Conservation (phyloP, 257 asterid genomes). For the Coffea eugenioides region DNA sequence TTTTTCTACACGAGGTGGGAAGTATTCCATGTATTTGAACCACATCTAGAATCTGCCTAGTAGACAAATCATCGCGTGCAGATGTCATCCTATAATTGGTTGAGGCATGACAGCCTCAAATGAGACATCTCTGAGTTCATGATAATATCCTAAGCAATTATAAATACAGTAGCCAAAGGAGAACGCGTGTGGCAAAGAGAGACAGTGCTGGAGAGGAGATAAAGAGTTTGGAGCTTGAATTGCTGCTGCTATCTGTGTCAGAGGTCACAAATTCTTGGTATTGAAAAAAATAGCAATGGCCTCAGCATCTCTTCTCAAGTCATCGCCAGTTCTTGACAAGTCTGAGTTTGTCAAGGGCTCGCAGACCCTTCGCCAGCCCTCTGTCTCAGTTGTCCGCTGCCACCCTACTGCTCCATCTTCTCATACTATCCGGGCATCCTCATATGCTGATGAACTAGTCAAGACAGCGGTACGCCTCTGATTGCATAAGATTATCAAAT, state of each 20-base stretch:
- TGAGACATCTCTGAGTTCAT: constrained; percentile 54
- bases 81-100: constrained; percentile 49
- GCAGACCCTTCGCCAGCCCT: constrained; percentile 59
- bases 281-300: constrained; percentile 47
- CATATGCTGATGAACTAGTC: constrained; percentile 87
- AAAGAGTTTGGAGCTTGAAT: constrained; percentile 35
- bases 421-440: constrained; percentile 62
- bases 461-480: constrained; percentile 67
- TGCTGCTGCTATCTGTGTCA: constrained; percentile 11
- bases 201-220: constrained; percentile 40
- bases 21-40: constrained; percentile 36
- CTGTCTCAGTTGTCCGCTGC: constrained; percentile 50
- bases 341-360: constrained; percentile 80
- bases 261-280: constrained; percentile 2
- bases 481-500: neutral
- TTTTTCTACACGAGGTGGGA: constrained; percentile 19
- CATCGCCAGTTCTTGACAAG: constrained; percentile 71
- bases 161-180: constrained; percentile 28
- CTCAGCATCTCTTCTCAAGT: constrained; percentile 80
- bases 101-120: constrained; percentile 60
- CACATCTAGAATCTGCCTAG: constrained; percentile 38
- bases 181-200: constrained; percentile 46
- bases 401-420: constrained; percentile 40
- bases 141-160: constrained; percentile 23
- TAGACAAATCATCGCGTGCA: constrained; percentile 34